A percentile compares a stretch with the other conserved stretches of the same genome.
Conservation (phyloP, 306 rosid species). For the Pueraria montana region DNA sequence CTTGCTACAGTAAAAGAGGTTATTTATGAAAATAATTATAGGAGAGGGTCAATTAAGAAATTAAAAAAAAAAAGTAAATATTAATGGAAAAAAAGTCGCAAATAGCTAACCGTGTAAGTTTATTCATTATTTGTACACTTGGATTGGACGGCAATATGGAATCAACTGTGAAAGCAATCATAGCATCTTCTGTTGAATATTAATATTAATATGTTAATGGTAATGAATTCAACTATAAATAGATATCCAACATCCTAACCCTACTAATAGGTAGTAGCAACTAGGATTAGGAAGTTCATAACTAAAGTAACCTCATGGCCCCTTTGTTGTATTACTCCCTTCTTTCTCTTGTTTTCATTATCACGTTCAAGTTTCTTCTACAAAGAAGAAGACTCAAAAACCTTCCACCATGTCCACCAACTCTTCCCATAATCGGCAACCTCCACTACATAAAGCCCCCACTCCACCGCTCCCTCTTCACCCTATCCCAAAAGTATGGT, state of each 20-base stretch:
- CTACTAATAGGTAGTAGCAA: not conserved
- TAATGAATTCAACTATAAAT: not conserved
- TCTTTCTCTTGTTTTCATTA: not conserved
- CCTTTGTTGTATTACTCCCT: not conserved
- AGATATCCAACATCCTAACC: not conserved
- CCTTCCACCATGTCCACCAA: slow-evolving; percentile 50
- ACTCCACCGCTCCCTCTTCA: slow-evolving; percentile 44
- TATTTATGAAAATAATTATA: no score
- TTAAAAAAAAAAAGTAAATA: no score
- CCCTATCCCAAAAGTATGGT: slow-evolving; percentile 53
- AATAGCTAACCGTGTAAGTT: no score
- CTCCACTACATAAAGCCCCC: slow-evolving; percentile 54
- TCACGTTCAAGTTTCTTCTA: not conserved
- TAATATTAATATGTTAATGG: no score
- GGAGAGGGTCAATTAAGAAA: no score
- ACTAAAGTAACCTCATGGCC: not conserved
- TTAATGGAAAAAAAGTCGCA: no score
- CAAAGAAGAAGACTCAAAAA: not conserved
- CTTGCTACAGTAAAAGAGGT: no score
- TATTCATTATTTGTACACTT: no score
- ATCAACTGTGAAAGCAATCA: no score
- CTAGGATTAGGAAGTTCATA: not conserved
- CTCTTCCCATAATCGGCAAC: slow-evolving; percentile 62
- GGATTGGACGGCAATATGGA: no score
- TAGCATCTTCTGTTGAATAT: no score